Percentiles rank a stretch among this genome's conserved stretches.
phyloP scores from a whole-genome alignment of 805 yeast genomes.

The Pichia nakasei region DNA sequence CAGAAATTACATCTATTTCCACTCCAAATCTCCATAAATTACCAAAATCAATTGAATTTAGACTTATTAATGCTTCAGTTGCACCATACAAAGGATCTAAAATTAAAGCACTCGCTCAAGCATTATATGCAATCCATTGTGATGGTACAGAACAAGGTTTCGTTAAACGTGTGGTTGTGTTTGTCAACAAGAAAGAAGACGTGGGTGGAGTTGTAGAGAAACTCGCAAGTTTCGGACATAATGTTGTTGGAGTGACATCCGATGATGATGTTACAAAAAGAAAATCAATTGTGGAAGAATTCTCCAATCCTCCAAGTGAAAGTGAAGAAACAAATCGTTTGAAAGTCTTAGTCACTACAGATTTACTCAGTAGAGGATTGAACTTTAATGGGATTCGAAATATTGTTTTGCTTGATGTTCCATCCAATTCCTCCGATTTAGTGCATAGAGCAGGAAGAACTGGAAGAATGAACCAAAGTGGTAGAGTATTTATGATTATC shows the following conservation, averaged over 20 bases:
- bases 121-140: slow-evolving; percentile 71
- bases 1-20: slow-evolving; percentile 54
- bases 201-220: slow-evolving; percentile 50
- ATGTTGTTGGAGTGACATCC: slow-evolving; percentile 61
- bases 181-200: slow-evolving; percentile 67
- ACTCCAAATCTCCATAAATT: slow-evolving; percentile 80
- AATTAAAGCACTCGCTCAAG: slow-evolving; percentile 78
- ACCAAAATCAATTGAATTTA: slow-evolving; percentile 67
- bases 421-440: slow-evolving; percentile 74
- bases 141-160: slow-evolving; percentile 74
- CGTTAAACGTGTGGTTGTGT: slow-evolving; percentile 74
- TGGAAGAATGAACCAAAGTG: slow-evolving; percentile 83
- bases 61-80: slow-evolving; percentile 65
- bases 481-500: slow-evolving; percentile 76
- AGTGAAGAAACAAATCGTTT: slow-evolving; percentile 29
- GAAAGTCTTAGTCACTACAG: slow-evolving; percentile 79
- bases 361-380: slow-evolving; percentile 81
- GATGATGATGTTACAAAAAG: slow-evolving; percentile 56
- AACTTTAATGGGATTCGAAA: slow-evolving; percentile 78
- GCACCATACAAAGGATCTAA: slow-evolving; percentile 82
- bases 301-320: slow-evolving; percentile 46
- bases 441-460: slow-evolving; percentile 92
- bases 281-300: slow-evolving; percentile 44
- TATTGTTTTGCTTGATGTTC: slow-evolving; percentile 78
- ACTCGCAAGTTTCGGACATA: slow-evolving; percentile 45